Base-by-base conservation (phyloP, 2,329 filamentous ascomycete species). In the Aspergillus quadrilineatus region DNA sequence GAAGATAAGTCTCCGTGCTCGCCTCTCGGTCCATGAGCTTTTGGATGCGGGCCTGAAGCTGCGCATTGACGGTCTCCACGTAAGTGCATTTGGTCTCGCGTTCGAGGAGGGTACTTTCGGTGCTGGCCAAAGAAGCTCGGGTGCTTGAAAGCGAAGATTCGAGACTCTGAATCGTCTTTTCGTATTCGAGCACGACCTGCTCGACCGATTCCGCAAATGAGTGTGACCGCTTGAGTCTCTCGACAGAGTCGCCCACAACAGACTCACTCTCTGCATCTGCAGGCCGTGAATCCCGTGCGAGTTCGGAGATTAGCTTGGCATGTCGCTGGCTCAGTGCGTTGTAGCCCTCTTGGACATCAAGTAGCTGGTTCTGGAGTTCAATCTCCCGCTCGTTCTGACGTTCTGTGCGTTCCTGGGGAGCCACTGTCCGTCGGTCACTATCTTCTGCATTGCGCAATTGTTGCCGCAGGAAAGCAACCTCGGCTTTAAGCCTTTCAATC, bases 191-290 rank as follows among this genome's bases (percentile, higher is more conserved):
- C 3, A 99, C 91, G 22, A 99, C 91, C 69, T 96, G 90, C 68
- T 99, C 94, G 17, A 99, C 93, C 29, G 93, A 93, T 70, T 96
- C 89, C 1, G 93, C 92, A 70, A 99, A 97, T 0, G 90, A 95
- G 71, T 95, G 96, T 15, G 95, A 99, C 41, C 94, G 87, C 71
- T 97, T 95, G 62, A 97, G 78, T 52, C 94, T 85, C 71, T 97
- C 92, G 26, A 92, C 88, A 0, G 92, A 90, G 69, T 93, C 90
- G 14, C 87, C 78, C 10, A 85, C 82, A 51, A 87, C 83, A 42
- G 87, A 85, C 10, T 71, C 65, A n/a, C 70, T 59, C 15, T 76
- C 74, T 22, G 78, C 75, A 7, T 72, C 63, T 15, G 81, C 75
- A 4, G 55, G 82, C 65, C 96, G 89, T 39, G 90, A 85, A 45